Conservation (phyloP, 208 protist genomes). For the Crithidia acanthocephali region DNA sequence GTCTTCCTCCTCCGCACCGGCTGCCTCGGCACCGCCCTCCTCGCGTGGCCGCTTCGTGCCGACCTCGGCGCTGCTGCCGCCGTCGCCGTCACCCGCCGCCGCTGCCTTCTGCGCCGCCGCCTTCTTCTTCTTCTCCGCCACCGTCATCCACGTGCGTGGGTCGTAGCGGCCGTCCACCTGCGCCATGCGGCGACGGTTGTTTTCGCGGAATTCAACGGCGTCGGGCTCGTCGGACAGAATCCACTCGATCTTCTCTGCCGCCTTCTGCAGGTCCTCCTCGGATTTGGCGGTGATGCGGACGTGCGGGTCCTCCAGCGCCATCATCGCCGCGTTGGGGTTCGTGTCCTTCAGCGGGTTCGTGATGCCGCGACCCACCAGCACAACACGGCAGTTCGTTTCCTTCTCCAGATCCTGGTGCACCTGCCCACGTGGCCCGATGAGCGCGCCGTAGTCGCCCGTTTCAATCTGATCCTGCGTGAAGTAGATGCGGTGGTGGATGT, state of each 20-base stretch:
- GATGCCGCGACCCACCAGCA: conserved; percentile 91
- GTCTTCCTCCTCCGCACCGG: conserved; percentile 41
- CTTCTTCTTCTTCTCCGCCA: conserved; percentile 43
- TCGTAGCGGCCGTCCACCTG: conserved; percentile 93
- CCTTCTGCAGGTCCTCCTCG: conserved; percentile 87
- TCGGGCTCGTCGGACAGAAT: conserved; percentile 92
- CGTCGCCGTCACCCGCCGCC: conserved; percentile 18
- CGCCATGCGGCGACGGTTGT: conserved; percentile 88
- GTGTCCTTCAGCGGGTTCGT: conserved; percentile 90
- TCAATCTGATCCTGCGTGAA: conserved; percentile 90
- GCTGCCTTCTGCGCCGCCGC: conserved; percentile 29
- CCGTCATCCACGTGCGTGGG: conserved; percentile 86
- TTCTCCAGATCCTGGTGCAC: conserved; percentile 92
- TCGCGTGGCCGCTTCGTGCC: conserved; percentile 54
- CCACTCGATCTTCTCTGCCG: conserved; percentile 91
- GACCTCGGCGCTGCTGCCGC: conserved; percentile 7
- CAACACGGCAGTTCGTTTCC: conserved; percentile 89
- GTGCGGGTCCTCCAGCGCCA: conserved; percentile 90
- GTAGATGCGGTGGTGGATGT: conserved; percentile 89
- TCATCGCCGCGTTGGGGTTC: conserved; percentile 65
- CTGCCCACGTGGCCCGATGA: conserved; percentile 87
- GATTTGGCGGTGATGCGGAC: conserved; percentile 87
- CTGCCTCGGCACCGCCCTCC: conserved; percentile 23
- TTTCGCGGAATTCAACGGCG: conserved; percentile 88
- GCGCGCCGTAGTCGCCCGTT: conserved; percentile 84